Percentiles rank a stretch among this genome's conserved stretches.
phyloP scores from a whole-genome alignment of 78 protist species.

The Dictyostelium firmibasis region DNA sequence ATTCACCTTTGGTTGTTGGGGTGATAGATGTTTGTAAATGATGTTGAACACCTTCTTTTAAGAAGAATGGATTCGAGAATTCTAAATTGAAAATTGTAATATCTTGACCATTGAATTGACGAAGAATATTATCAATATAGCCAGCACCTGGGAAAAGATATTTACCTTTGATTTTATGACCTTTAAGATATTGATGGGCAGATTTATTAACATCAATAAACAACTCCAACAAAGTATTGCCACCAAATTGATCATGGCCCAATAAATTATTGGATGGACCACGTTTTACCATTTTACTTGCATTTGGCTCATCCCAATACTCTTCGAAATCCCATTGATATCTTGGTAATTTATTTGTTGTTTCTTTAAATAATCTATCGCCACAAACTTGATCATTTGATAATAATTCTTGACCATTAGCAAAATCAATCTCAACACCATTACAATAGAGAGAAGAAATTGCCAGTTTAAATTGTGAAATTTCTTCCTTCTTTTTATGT shows the following conservation, averaged over 20 bases:
- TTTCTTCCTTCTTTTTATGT: constrained; percentile 29
- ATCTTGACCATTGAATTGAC: constrained; percentile 12
- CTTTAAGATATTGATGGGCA: constrained; percentile 35
- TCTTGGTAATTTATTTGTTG: constrained; percentile 25
- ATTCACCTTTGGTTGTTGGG: constrained; percentile 22
- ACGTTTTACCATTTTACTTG: not conserved
- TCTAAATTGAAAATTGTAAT: constrained; percentile 30
- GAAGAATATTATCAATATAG: constrained; percentile 29
- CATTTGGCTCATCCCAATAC: constrained; percentile 44
- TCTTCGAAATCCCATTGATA: constrained; percentile 62
- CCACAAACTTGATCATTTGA: too few relatives aligned
- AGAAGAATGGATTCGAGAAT: constrained; percentile 48
- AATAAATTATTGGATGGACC: constrained; percentile 38
- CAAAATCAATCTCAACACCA: constrained; percentile 54
- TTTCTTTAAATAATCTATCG: constrained; percentile 7
- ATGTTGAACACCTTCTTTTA: constrained; percentile 43
- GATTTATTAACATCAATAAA: constrained; percentile 12
- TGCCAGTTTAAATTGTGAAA: not conserved
- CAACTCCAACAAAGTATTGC: constrained; percentile 1
- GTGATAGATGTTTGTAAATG: constrained; percentile 10
- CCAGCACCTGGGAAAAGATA: constrained; percentile 70
- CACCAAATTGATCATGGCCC: not conserved
- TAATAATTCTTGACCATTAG: not conserved
- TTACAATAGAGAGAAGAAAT: constrained; percentile 16
- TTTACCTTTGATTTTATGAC: constrained; percentile 67